These are phyloP conservation scores for Aspergillus tanneri DNA, from an alignment of 2,329 filamentous ascomycete species.

Conservation along the genomic window DNA sequence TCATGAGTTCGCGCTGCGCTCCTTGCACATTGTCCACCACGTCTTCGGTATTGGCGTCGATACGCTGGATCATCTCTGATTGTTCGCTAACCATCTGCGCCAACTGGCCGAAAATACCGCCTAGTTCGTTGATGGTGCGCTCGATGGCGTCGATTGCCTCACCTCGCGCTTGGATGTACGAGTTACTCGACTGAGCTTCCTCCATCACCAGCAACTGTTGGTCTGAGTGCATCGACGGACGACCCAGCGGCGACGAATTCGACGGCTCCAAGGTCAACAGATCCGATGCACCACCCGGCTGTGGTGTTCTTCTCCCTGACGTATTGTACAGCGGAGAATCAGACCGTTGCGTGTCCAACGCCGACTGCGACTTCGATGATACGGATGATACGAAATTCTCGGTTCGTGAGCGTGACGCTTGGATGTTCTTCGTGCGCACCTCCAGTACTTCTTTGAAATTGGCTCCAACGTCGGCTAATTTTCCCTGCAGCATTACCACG, in stretches of 20 bases:
- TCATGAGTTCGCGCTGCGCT: constrained; percentile 89
- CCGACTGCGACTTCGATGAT: constrained; percentile 68
- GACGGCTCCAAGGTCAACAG: constrained; percentile 78
- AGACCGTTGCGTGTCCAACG: constrained; percentile 65
- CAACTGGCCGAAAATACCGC: constrained; percentile 88
- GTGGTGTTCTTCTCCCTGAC: constrained; percentile 66
- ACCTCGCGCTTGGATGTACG: constrained; percentile 88
- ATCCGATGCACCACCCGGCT: constrained; percentile 59
- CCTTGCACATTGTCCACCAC: constrained; percentile 98
- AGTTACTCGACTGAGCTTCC: constrained; percentile 79
- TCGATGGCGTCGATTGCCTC: constrained; percentile 97
- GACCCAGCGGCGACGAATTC: constrained; percentile 48
- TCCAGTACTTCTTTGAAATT: constrained; percentile 98
- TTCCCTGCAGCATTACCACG: constrained; percentile 84
- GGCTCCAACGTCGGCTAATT: constrained; percentile 84
- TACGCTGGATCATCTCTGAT: constrained; percentile 94
- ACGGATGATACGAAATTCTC: constrained; percentile 96
- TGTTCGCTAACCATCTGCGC: constrained; percentile 97
- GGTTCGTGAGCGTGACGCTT: constrained; percentile 84
- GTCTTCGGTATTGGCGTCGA: constrained; percentile 96
- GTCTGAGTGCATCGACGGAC: constrained; percentile 63
- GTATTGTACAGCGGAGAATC: constrained; percentile 86
- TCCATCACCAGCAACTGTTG: constrained; percentile 92
- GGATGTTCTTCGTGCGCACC: constrained; percentile 95
- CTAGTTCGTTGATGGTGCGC: constrained; percentile 88